A percentile compares a stretch with the other conserved stretches of the same genome.
Evolutionary conservation across 108 stramenopile species (phyloP).

Genomic region (Cyclostephanos tholiformis): DNA sequence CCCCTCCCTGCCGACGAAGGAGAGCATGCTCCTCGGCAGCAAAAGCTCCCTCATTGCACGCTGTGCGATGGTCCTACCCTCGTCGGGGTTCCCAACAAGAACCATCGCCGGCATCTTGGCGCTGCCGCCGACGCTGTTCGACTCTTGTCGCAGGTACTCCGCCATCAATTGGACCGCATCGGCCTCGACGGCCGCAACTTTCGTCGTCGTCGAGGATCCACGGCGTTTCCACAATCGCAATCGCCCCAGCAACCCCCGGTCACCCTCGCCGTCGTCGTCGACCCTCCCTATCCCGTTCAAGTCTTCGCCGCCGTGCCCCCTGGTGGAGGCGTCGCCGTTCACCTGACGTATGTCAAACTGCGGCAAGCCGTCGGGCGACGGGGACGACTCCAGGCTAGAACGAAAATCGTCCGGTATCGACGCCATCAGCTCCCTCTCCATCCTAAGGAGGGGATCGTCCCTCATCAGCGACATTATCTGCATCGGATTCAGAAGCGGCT

Average conservation of each 20-base stretch:
- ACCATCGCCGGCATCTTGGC: conserved; percentile 22
- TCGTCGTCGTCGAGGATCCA: not conserved
- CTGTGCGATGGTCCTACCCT: conserved; percentile 14
- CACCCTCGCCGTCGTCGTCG: not conserved
- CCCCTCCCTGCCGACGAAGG: conserved; percentile 32
- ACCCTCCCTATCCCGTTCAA: not conserved
- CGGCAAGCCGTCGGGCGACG: conserved; percentile 21
- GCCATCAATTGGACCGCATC: conserved; percentile 34
- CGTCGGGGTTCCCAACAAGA: conserved; percentile 21
- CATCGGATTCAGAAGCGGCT: conserved; percentile 45
- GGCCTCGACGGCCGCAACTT: not conserved
- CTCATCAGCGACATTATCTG: conserved; percentile 40
- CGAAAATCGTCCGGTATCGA: conserved; percentile 50
- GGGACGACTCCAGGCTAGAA: conserved; percentile 19
- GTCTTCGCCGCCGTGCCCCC: conserved; percentile 9
- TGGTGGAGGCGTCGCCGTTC: not conserved
- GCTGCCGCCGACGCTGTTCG: not conserved
- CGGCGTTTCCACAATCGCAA: conserved; percentile 26
- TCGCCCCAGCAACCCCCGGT: conserved; percentile 3
- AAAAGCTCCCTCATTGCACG: conserved; percentile 20
- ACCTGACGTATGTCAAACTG: conserved; percentile 39
- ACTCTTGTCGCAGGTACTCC: conserved; percentile 27
- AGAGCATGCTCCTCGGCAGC: conserved; percentile 36
- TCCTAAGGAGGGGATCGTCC: conserved; percentile 41
- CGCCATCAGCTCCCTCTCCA: conserved; percentile 40